Base-by-base conservation (phyloP, 768 basidiomycete species). In the Pleurotus salmoneostramineus region DNA sequence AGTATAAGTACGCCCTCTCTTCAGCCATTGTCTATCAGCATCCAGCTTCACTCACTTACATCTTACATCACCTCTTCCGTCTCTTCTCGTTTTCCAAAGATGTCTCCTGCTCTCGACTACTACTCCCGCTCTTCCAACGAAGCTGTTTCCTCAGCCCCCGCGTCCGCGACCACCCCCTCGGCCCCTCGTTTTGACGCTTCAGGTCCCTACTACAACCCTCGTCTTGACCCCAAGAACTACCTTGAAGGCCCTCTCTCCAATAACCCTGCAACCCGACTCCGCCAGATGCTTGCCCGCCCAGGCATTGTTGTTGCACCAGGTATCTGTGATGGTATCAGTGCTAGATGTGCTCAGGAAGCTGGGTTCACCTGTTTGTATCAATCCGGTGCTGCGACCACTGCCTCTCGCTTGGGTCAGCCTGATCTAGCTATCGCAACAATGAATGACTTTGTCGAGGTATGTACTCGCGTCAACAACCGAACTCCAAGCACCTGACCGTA, bases 281-380 rank as follows among this genome's bases (percentile, higher is more conserved):
- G 88, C 42, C 85, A 87, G 62, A 73, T 87, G 78, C 76, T 86
- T 5, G 84, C 79, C 3, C 77, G 88, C 48, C 89, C 89, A 6
- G 89, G 89, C 31, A 90, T 90, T 47, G 84, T 90, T 46, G 70
- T 88, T 63, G 88, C 87, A 2, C 88, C 87, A 14, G 88, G 88
- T 43, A 84, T 90, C 42, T 89, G 88, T 56, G 88, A 90, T 57
- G 88, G 88, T 50, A 91, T 92, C 65, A 89, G 87, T 63, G 88
- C 89, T 6, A 79, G 89, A 31, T 88, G 88, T 61, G 89, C 89
- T 6, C 70, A 91, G 4, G 89, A 92, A 71, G 87, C 88, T 35
- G 89, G 89, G n/a, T 91, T 91, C 63, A 76, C 79, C 31, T 91
- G 89, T 62, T 60, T 91, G 57, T 92, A 91, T 68, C 89, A 91